Base-by-base conservation (phyloP, 2,329 filamentous ascomycete species). In the Aspergillus tubingensis region DNA sequence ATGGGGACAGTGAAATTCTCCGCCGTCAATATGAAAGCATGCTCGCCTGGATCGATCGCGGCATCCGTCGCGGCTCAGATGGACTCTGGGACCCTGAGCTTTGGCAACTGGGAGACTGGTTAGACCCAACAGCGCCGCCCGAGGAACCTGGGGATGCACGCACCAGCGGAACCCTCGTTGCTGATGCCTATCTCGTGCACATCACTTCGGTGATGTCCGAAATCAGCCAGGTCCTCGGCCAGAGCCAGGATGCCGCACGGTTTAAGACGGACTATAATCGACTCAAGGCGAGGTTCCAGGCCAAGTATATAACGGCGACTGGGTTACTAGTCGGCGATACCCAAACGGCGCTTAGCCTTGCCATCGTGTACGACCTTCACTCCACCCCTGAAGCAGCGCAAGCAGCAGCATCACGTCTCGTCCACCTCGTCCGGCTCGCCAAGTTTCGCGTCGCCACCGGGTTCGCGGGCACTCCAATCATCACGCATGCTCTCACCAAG, bases 101-200 rank as follows among this genome's bases (percentile, higher is more conserved):
- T 6, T 76, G 70, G 63, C 75, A 80, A 59, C 70, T 76, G 3
- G 76, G 71, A 5, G 77, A 80, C 67, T 80, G 77, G 77, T 68
- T 80, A 0, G 77, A 80, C 61, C 78, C 77, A 1, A 66, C 66
- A 2, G 74, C 77, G 3, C 77, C 76, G 2, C 65, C 72, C 3
- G 68, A 72, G 3, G 68, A 73, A 8, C 72, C 76, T 2, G 74
- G 74, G 0, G 63, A 72, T 39, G 69, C 68, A 15, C 68, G 68
- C 5, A 76, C 76, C n/a, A 65, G 75, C 59, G 65, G 68, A 8
- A 65, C 66, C 19, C 68, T 78, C 6, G 77, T 79, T 5, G 72
- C 77, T 2, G 75, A 79, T 54, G 74, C 74, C 5, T 79, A 76
- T 57, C 67, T 79, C 2, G 69, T 78, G 6, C 72, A 73, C 38